phyloP scores from a whole-genome alignment of 257 asterid genomes.

The Sherardia arvensis region DNA sequence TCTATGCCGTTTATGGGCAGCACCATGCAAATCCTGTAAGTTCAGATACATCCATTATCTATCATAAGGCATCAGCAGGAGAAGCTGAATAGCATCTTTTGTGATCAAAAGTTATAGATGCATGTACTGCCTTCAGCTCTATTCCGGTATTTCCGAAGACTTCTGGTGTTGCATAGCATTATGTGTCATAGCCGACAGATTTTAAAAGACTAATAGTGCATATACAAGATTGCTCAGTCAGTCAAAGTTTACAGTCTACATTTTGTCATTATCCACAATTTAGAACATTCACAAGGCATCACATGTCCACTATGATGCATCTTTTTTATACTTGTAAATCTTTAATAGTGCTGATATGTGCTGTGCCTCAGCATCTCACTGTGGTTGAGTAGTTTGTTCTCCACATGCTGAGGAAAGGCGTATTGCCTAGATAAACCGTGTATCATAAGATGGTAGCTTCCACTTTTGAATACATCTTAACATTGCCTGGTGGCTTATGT shows the following conservation, averaged over 20 bases:
- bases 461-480: not conserved
- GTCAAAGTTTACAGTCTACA: not conserved
- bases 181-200: not conserved
- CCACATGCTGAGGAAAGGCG: not conserved
- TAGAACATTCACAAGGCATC: not conserved
- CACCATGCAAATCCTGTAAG: conserved; percentile 72
- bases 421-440: not conserved
- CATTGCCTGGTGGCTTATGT: not conserved
- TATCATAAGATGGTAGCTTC: not conserved
- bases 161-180: not conserved
- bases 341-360: not conserved
- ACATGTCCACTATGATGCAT: not conserved
- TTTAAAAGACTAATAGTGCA: not conserved
- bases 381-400: not conserved
- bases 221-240: not conserved
- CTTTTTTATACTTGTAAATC: not conserved
- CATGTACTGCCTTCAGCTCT: not conserved
- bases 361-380: not conserved
- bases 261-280: not conserved
- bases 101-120: conserved; percentile 5
- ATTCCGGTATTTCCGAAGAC: not conserved
- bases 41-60: conserved; percentile 41
- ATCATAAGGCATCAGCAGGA: conserved; percentile 52
- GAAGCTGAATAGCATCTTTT: conserved; percentile 30
- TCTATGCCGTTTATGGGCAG: conserved; percentile 86